A percentile compares a stretch with the other conserved stretches of the same genome.
Conservation (phyloP, 163 green algal species). For the Trebouxia gelatinosa region DNA sequence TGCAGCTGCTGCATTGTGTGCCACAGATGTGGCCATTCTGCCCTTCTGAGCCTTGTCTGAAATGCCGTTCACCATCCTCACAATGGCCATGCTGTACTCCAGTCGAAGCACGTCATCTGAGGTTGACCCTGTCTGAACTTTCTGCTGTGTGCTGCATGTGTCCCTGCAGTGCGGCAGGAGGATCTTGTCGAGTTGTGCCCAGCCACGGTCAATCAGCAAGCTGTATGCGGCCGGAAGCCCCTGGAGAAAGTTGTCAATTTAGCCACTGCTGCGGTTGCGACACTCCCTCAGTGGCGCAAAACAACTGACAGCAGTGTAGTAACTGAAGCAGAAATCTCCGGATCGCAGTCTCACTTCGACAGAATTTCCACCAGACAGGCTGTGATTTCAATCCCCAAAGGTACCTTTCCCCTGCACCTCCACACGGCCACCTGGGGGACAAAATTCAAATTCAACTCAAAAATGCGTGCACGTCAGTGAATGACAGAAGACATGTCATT, state of each 20-base stretch:
- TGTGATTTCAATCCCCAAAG: constrained; percentile 69
- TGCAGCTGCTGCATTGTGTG: constrained; percentile 44
- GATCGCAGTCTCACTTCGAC: neutral
- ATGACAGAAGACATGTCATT: no score
- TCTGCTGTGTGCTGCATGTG: no score
- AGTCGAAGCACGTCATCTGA: constrained; percentile 52
- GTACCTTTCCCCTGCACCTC: constrained; percentile 59
- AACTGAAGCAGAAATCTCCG: neutral
- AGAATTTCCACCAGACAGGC: constrained; percentile 52
- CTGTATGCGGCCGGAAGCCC: no score
- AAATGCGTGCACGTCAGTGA: neutral
- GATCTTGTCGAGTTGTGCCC: no score
- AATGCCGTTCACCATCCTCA: constrained; percentile 70
- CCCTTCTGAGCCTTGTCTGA: constrained; percentile 65
- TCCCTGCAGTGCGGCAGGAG: constrained; percentile 34
- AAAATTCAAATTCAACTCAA: neutral
- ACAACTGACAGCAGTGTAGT: neutral
- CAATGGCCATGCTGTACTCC: constrained; percentile 60
- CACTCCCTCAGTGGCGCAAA: neutral
- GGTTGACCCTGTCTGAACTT: neutral
- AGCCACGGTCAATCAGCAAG: no score
- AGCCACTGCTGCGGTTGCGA: no score
- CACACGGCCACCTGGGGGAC: constrained; percentile 38
- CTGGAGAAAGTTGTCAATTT: no score
- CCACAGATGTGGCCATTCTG: constrained; percentile 49